phyloP scores from a whole-genome alignment of 345 rosid species.

The Carallia brachiata region DNA sequence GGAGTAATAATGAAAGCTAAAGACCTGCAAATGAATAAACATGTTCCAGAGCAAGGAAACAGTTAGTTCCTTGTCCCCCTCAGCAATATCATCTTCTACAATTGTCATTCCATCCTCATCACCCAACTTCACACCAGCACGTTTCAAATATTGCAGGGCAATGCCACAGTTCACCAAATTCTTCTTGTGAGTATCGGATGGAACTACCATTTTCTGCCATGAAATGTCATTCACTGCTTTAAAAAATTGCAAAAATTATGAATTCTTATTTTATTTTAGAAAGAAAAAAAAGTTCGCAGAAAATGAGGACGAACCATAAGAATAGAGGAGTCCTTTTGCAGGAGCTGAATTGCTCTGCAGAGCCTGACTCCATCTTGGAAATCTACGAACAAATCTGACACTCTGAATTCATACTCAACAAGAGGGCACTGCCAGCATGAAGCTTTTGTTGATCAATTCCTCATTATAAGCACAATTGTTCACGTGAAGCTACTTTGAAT shows the following conservation, averaged over 20 bases:
- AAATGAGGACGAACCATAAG: slow-evolving; percentile 46
- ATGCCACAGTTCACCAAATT: slow-evolving; percentile 61
- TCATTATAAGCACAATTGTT: not conserved
- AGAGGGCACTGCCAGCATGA: slow-evolving; percentile 51
- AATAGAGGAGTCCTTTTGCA: slow-evolving; percentile 76
- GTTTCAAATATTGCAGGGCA: slow-evolving; percentile 64
- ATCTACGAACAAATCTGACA: slow-evolving; percentile 64
- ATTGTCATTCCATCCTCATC: slow-evolving; percentile 74
- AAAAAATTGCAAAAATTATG: not conserved
- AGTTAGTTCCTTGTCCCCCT: slow-evolving; percentile 80
- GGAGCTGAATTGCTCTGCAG: slow-evolving; percentile 79
- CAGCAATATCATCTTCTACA: slow-evolving; percentile 63
- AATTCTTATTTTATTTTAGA: too few relatives aligned
- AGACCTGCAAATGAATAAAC: slow-evolving; percentile 86
- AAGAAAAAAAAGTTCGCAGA: too few relatives aligned
- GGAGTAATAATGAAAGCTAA: slow-evolving; percentile 9
- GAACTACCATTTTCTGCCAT: slow-evolving; percentile 73
- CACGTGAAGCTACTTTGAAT: not conserved
- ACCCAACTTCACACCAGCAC: slow-evolving; percentile 53
- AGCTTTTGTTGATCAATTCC: not conserved
- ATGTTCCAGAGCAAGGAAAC: slow-evolving; percentile 85
- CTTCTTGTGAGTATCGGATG: slow-evolving; percentile 72
- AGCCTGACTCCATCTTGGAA: slow-evolving; percentile 92
- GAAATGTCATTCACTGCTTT: slow-evolving; percentile 7
- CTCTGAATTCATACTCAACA: slow-evolving; percentile 71